Base-by-base conservation (phyloP, 202 grass and related monocot genomes). In the Carex sylvatica region DNA sequence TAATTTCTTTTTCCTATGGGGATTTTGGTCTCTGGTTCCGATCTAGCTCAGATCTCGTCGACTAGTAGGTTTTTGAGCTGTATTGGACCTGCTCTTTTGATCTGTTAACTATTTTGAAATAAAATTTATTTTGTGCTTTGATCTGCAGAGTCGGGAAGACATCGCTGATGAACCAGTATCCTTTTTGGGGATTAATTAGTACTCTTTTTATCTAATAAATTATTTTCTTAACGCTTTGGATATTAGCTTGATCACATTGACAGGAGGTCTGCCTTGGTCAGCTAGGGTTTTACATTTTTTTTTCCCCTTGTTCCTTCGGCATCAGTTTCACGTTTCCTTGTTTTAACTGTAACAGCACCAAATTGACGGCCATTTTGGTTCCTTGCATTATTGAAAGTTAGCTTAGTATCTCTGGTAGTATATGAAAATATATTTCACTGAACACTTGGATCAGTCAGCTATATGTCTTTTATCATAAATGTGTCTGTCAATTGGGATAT, bases 111-210 rank as follows among this genome's bases (percentile, higher is more conserved):
- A 3, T 58, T 73, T 42, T 59, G 54, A 35, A 3, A 0, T 85
- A 79, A 36, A 12, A 14, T 61, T 23, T 65, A 3, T 53, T 91
- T 88, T 70, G 5, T 23, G 82, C 55, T 79, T 86, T 93, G 84
- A 85, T 93, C 70, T 87, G 72, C 88, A 99, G 96, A 70, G 96
- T 99, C 69, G 96, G 96, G 31, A 99, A 99, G 93, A 99, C 96
- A 82, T 96, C 96, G 74, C 76, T 99, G 82, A 99, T 99, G 96
- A 96, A 99, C 71, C 96, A 96, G 96, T 96, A 99, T 96, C 96
- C 93, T 95, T 87, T 56, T 51, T 31, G 16, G 13, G 11, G 44
- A 38, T 83, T 31, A 22, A 30, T 38, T 82, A 40, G 28, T 33
- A 74, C 38, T 55, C 2, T 30, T 66, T 18, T 54, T 6, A 74